These are phyloP conservation scores for Paulownia fortunei DNA, from an alignment of 257 asterid species.

Conservation along the genomic window DNA sequence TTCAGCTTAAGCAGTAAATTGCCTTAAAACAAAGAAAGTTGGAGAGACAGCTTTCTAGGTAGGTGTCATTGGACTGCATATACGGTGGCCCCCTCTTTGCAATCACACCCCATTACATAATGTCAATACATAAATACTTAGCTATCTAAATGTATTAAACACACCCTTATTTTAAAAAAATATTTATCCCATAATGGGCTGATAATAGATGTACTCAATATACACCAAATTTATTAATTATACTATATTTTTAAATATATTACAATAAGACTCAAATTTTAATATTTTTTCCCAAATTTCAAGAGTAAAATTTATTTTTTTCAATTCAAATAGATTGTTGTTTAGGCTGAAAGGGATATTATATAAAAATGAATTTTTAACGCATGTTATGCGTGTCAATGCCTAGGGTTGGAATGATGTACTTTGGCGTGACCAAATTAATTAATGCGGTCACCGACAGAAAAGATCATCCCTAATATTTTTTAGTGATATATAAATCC, in stretches of 20 bases:
- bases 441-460: constrained; percentile 24
- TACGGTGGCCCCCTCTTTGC: constrained; percentile 18
- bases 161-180: not conserved
- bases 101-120: not conserved
- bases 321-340: too few species aligned
- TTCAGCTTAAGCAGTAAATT: constrained; percentile 9
- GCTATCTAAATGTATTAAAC: not conserved
- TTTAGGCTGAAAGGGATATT: too few species aligned
- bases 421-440: not conserved
- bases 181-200: not conserved
- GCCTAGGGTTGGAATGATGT: not conserved
- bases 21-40: not conserved
- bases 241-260: too few species aligned
- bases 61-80: constrained; percentile 30
- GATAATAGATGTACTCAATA: not conserved
- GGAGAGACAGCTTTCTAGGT: constrained; percentile 20
- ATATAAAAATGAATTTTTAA: too few species aligned
- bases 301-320: not conserved
- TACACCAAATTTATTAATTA: not conserved
- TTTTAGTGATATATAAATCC: too few species aligned
- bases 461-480: not conserved
- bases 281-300: too few species aligned
- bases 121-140: not conserved
- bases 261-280: too few species aligned
- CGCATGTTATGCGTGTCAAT: not conserved